Evolutionary conservation across 139 green algal species (phyloP), one percentile per base, ranked within the genome.

Genomic region (Trebouxia sp.): DNA sequence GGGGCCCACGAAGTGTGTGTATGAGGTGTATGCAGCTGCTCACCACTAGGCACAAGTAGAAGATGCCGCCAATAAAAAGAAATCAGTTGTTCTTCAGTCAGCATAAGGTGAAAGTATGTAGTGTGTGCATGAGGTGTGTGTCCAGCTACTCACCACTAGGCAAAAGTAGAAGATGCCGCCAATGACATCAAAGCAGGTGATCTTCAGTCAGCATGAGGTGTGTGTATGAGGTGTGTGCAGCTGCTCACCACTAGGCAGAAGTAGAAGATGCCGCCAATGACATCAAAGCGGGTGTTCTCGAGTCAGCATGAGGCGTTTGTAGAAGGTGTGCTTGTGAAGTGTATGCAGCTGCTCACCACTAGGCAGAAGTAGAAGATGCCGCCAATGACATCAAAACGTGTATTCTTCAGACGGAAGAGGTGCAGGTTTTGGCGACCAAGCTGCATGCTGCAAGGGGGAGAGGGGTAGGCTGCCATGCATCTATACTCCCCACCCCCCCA

Each of bases 1-100:
- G n/a, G n/a, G n/a, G n/a, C n/a, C n/a, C n/a, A n/a, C n/a, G n/a
- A n/a, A n/a, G n/a, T n/a, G n/a, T n/a, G n/a, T n/a, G n/a, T n/a
- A n/a, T n/a, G n/a, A n/a, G n/a, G n/a, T n/a, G n/a, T n/a, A n/a
- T n/a, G n/a, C n/a, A n/a, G n/a, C 50, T 1, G 37, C 85, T 42
- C 26, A 94, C 87, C 69, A 97, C 89, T 32, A 95, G 82, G 30
- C 95, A 80, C 85, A 93, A 97, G 87, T 97, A 97, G 6, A 95
- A 62, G 28, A 87, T 77, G 26, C 92, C 94, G 7, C 93, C 94
- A 41, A 97, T 93, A 38, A 97, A 76, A 80, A 97, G 93, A 72
- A 97, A 97, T 12, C 89, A 81, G 45, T 66, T 85, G 78, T 91
- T 93, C 41, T 88, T 79, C 37, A 83, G 82, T 28, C 81, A 48